Percentiles rank a stretch among this genome's conserved stretches.
Conservation (phyloP, 2,329 filamentous ascomycete genomes). For the Cordyceps farinosa region DNA sequence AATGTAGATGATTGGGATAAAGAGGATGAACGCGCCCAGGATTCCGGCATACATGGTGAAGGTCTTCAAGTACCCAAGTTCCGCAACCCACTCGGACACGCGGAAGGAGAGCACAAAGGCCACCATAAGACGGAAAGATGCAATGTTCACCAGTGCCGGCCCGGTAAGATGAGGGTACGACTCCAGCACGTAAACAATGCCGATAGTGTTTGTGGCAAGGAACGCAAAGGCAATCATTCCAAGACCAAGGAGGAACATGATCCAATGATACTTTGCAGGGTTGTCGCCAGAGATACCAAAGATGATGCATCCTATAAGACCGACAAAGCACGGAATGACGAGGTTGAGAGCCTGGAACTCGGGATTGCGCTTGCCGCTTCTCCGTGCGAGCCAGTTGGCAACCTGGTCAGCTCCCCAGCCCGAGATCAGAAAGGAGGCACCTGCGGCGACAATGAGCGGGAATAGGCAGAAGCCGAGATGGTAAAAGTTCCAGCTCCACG, state of each 20-base stretch:
- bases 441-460: conserved; percentile 23
- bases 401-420: conserved; percentile 30
- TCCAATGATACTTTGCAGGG: conserved; percentile 25
- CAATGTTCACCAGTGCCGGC: conserved; percentile 33
- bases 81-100: conserved; percentile 27
- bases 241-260: conserved; percentile 25
- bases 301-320: conserved; percentile 29
- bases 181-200: conserved; percentile 33
- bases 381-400: conserved; percentile 28
- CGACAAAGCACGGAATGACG: conserved; percentile 28
- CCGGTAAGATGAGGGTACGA: conserved; percentile 28
- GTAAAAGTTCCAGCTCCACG: conserved; percentile 29
- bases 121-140: conserved; percentile 30
- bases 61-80: conserved; percentile 26
- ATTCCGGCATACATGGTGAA: conserved; percentile 32
- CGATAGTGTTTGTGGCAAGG: conserved; percentile 27
- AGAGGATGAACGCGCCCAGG: conserved; percentile 29
- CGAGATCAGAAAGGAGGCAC: conserved; percentile 25
- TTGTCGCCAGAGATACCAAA: conserved; percentile 30
- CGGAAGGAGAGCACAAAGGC: conserved; percentile 30
- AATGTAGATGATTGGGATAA: conserved; percentile 29
- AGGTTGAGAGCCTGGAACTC: conserved; percentile 33
- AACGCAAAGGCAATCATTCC: conserved; percentile 30
- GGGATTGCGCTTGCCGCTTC: conserved; percentile 29
- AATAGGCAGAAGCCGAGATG: conserved; percentile 28